A percentile compares a stretch with the other conserved stretches of the same genome.
phyloP scores from a whole-genome alignment of 2,329 filamentous ascomycete species.

The Ophiocordyceps camponoti-floridani region DNA sequence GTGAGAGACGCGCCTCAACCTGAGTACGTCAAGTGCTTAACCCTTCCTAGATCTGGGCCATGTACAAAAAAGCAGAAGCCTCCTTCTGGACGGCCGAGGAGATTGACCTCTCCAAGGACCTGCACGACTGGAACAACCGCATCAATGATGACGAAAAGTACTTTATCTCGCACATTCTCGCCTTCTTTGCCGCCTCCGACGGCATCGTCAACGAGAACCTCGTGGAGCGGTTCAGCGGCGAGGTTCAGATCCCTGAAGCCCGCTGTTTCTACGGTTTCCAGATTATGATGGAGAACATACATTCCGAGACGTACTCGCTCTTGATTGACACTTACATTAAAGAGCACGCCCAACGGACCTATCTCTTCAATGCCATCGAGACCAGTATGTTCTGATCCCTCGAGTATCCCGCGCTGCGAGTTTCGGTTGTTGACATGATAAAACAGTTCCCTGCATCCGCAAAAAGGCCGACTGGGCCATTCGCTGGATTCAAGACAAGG shows the following conservation, averaged over 20 bases:
- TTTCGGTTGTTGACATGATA: conserved; percentile 5
- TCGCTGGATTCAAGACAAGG: conserved; percentile 80
- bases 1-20: conserved; percentile 41
- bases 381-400: conserved; percentile 47
- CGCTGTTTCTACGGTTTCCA: conserved; percentile 99
- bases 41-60: conserved; percentile 75
- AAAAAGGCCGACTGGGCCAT: conserved; percentile 99
- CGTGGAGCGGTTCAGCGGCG: conserved; percentile 88
- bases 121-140: conserved; percentile 98
- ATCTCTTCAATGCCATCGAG: conserved; percentile 97
- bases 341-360: conserved; percentile 81
- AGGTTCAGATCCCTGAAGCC: conserved; percentile 94
- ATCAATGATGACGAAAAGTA: conserved; percentile 93
- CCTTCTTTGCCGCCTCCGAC: conserved; percentile 97
- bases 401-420: background rate
- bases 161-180: conserved; percentile 96
- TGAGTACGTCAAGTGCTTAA: conserved; percentile 24
- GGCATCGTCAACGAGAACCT: conserved; percentile 99
- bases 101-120: conserved; percentile 96
- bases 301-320: conserved; percentile 98
- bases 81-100: conserved; percentile 99
- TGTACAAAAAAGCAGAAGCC: conserved; percentile 99
- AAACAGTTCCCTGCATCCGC: conserved; percentile 74
- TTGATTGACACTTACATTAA: conserved; percentile 99
- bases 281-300: conserved; percentile 99